These are phyloP conservation scores for Sextonia rubra DNA, from an alignment of 164 flowering plant species.

Conservation along the genomic window DNA sequence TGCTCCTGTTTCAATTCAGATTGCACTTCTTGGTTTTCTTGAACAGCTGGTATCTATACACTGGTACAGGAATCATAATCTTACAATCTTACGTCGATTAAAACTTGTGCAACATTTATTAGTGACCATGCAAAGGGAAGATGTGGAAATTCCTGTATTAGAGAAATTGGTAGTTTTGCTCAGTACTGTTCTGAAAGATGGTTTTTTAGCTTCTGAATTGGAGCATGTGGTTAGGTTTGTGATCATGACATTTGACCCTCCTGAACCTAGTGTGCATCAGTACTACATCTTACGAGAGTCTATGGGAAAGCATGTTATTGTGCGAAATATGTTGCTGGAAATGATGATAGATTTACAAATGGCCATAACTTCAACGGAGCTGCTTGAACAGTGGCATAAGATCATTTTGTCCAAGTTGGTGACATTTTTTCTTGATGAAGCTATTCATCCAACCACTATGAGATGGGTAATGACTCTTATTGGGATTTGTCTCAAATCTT, in stretches of 20 bases:
- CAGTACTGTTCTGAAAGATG: conserved; percentile 94
- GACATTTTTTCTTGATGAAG: conserved; percentile 94
- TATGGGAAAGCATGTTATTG: conserved; percentile 99
- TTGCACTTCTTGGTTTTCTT: conserved; percentile 84
- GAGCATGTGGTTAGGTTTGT: conserved; percentile 92
- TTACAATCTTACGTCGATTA: conserved; percentile 78
- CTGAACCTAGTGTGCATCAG: conserved; percentile 42
- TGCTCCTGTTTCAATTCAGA: conserved; percentile 79
- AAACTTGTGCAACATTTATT: conserved; percentile 94
- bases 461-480: conserved; percentile 99
- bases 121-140: conserved; percentile 94
- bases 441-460: conserved; percentile 98
- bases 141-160: conserved; percentile 93
- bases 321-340: conserved; percentile 92
- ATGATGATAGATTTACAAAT: conserved; percentile 96
- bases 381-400: conserved; percentile 98
- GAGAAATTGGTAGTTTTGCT: conserved; percentile 90
- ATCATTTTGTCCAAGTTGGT: conserved; percentile 87
- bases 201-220: conserved; percentile 82
- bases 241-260: conserved; percentile 98
- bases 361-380: conserved; percentile 76
- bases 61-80: conserved; percentile 96
- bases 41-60: conserved; percentile 97
- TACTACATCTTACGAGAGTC: conserved; percentile 63
- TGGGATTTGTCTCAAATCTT: conserved; percentile 89